Conservation (phyloP, 2,329 filamentous ascomycete genomes). For the Alternaria triticimaculans region DNA sequence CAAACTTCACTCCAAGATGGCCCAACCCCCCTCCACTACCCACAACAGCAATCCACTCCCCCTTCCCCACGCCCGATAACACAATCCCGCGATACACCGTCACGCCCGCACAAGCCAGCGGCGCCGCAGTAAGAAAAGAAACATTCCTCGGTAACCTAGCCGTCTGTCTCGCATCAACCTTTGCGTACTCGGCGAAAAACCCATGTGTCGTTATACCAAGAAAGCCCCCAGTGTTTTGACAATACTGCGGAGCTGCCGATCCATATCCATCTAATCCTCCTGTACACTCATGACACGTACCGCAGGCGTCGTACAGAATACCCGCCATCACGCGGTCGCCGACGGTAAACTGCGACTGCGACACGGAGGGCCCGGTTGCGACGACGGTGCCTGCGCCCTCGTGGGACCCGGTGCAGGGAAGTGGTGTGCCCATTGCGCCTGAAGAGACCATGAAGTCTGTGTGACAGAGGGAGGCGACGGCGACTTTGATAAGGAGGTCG, state of each 20-base stretch:
- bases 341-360: not conserved
- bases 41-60: not conserved
- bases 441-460: conserved; percentile 64
- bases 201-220: not conserved
- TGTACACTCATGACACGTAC: not conserved
- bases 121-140: conserved; percentile 30
- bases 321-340: not conserved
- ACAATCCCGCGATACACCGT: conserved; percentile 76
- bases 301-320: not conserved
- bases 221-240: not conserved
- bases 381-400: conserved; percentile 65
- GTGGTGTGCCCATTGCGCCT: conserved; percentile 56
- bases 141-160: conserved; percentile 28
- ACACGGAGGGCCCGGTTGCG: conserved; percentile 52
- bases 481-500: conserved; percentile 67
- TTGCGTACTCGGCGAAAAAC: not conserved
- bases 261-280: not conserved
- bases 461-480: conserved; percentile 67
- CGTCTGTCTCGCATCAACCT: not conserved
- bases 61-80: not conserved
- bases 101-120: conserved; percentile 48
- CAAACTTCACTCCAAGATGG: conserved; percentile 77
- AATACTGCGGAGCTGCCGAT: not conserved
- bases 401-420: conserved; percentile 56
- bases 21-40: not conserved